Evolutionary conservation across 78 protist genomes (phyloP).

Genomic region (Dictyostelium capitatum): DNA sequence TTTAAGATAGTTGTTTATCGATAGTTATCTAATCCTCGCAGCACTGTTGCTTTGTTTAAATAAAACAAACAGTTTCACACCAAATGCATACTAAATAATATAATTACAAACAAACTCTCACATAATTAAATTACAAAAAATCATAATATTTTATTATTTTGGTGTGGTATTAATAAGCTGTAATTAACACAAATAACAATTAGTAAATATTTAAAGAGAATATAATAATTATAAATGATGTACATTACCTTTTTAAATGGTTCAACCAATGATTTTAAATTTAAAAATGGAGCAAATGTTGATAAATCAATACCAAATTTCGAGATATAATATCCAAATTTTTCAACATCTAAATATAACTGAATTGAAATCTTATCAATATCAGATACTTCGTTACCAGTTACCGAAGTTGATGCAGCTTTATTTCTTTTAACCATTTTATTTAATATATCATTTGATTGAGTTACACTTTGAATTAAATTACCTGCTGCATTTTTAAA

Average conservation of each 20-base stretch:
- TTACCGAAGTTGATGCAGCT: not conserved
- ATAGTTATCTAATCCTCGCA: too few relatives aligned
- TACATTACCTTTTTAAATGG: constrained; percentile 44
- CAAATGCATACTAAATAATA: too few relatives aligned
- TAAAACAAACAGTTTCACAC: too few relatives aligned
- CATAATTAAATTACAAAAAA: too few relatives aligned
- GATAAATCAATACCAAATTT: constrained; percentile 26
- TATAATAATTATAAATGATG: too few relatives aligned
- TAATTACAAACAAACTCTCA: too few relatives aligned
- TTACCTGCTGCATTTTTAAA: constrained; percentile 12
- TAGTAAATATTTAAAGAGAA: too few relatives aligned
- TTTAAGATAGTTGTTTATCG: too few relatives aligned
- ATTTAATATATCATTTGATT: constrained; percentile 37
- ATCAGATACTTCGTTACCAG: constrained; percentile 5
- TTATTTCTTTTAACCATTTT: constrained; percentile 33
- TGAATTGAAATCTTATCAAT: constrained; percentile 58
- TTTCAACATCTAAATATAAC: constrained; percentile 47
- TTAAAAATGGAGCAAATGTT: not conserved
- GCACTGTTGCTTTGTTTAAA: too few relatives aligned
- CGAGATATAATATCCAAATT: constrained; percentile 9
- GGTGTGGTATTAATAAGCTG: too few relatives aligned
- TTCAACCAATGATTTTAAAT: constrained; percentile 13
- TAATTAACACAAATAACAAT: too few relatives aligned
- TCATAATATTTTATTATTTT: too few relatives aligned
- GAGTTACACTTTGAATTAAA: constrained; percentile 20